phyloP scores from a whole-genome alignment of 257 asterid species.

The Leptodermis oblonga region DNA sequence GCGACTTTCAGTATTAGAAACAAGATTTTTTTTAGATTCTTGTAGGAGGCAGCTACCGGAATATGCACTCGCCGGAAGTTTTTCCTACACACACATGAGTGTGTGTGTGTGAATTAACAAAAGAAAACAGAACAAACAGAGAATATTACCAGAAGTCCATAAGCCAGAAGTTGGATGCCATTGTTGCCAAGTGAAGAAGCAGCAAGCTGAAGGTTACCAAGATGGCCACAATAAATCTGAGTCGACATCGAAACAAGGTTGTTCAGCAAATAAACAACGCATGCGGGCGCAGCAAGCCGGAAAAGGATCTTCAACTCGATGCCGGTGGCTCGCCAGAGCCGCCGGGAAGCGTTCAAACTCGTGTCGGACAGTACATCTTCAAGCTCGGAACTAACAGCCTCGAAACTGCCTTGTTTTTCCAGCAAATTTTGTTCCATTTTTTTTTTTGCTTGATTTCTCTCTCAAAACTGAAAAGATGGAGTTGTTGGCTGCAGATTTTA shows the following conservation, averaged over 20 bases:
- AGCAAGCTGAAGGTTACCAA: constrained; percentile 37
- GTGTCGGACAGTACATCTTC: constrained; percentile 28
- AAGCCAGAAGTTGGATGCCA: constrained; percentile 42
- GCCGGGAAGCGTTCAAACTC: constrained; percentile 13
- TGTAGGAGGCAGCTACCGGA: no score
- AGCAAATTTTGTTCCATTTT: constrained; percentile 7
- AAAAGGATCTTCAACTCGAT: constrained; percentile 26
- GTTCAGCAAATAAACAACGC: constrained; percentile 34
- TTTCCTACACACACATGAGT: no score
- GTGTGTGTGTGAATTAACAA: no score
- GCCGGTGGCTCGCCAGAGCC: constrained; percentile 13
- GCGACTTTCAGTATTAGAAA: no score
- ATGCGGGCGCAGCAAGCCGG: constrained; percentile 41
- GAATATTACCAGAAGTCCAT: constrained; percentile 34
- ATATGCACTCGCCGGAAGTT: no score
- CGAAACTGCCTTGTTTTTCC: neutral
- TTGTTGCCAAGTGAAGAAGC: constrained; percentile 43
- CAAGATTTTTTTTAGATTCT: no score
- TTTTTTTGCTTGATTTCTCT: no score
- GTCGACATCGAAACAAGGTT: constrained; percentile 41
- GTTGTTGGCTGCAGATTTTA: no score
- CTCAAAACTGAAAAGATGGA: no score
- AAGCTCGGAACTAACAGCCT: constrained; percentile 27
- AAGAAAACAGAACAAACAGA: neutral
- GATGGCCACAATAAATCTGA: constrained; percentile 44